Conservation (phyloP, 805 yeast genomes). For the Saccharomycodes ludwigii region DNA sequence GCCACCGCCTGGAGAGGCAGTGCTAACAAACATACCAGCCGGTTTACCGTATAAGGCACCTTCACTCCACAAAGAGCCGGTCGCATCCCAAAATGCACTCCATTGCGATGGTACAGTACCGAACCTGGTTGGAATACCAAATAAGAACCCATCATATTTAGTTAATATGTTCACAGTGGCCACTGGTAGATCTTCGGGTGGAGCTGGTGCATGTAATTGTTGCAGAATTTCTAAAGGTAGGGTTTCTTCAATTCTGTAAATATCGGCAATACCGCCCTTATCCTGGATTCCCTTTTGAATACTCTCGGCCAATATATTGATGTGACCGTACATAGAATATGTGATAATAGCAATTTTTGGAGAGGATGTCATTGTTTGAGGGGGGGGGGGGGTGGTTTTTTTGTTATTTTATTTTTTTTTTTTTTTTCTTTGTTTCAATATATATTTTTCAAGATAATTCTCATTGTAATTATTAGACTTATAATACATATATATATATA, state of each 20-base stretch:
- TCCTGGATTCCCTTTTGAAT: slow-evolving; percentile 55
- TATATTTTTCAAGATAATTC: too few relatives aligned
- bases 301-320: slow-evolving; percentile 53
- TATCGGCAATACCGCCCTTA: slow-evolving; percentile 56
- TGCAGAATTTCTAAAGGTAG: slow-evolving; percentile 45
- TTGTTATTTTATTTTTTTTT: background rate
- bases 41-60: slow-evolving; percentile 64
- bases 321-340: slow-evolving; percentile 74
- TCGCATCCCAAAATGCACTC: slow-evolving; percentile 62
- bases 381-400: background rate
- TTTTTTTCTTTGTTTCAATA: too few relatives aligned
- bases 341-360: slow-evolving; percentile 34
- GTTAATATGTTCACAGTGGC: slow-evolving; percentile 45
- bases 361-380: slow-evolving; percentile 1
- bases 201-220: slow-evolving; percentile 51
- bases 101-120: slow-evolving; percentile 71
- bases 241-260: slow-evolving; percentile 72
- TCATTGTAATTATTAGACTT: too few relatives aligned
- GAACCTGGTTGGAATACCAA: slow-evolving; percentile 73
- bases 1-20: slow-evolving; percentile 70
- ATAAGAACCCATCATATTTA: slow-evolving; percentile 59
- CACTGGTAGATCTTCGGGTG: slow-evolving; percentile 37
- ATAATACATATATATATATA: too few relatives aligned
- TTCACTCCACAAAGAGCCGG: slow-evolving; percentile 65
- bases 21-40: slow-evolving; percentile 59